phyloP scores from a whole-genome alignment of 345 rosid species.

The Lenwebbia sp. region DNA sequence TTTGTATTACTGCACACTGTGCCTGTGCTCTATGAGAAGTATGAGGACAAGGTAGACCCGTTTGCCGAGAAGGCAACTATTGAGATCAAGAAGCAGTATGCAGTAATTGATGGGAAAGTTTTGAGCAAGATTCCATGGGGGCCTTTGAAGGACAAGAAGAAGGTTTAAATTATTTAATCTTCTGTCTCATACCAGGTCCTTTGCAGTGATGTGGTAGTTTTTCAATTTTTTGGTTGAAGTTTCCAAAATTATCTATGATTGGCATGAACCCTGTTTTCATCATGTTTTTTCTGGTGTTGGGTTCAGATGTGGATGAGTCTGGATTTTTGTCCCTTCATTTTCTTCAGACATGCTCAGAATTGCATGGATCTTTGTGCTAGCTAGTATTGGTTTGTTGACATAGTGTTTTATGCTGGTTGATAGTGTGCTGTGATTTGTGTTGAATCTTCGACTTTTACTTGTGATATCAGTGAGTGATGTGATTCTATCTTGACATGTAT shows the following conservation, averaged over 20 bases:
- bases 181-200: not conserved
- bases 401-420: not conserved
- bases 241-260: not conserved
- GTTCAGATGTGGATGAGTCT: not conserved
- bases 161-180: not conserved
- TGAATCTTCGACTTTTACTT: not conserved
- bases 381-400: not conserved
- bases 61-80: conserved; percentile 34
- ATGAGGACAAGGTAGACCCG: conserved; percentile 36
- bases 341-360: not conserved
- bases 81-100: conserved; percentile 36
- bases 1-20: conserved; percentile 26
- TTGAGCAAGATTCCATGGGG: conserved; percentile 13
- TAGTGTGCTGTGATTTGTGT: not conserved
- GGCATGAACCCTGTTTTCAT: not conserved
- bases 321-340: not conserved
- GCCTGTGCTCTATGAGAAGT: conserved; percentile 36
- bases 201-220: not conserved
- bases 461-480: not conserved
- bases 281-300: not conserved
- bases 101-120: conserved; percentile 8
- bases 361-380: not conserved
- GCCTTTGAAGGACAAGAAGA: conserved; percentile 10
- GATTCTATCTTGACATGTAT: not conserved
- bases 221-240: not conserved